Conservation (phyloP, 1,284 basidiomycete genomes). For the Takashimella koratensis region DNA sequence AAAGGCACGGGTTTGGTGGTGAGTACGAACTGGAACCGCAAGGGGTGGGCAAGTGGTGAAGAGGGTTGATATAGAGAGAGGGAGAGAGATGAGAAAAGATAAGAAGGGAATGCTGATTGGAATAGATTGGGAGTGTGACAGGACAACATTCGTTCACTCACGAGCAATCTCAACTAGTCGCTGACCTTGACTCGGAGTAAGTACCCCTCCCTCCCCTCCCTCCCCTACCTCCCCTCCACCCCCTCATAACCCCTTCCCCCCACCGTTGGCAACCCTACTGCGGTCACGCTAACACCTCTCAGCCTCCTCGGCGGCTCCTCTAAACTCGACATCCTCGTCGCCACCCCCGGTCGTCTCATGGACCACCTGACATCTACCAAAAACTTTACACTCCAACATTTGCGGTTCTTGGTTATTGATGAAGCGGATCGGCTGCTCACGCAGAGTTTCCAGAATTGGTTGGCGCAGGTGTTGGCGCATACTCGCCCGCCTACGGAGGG, state of each 20-base stretch:
- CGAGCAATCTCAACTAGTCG: constrained; percentile 45
- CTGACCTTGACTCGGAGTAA: constrained; percentile 26
- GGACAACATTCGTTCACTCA: constrained; percentile 48
- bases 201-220: constrained; percentile 2
- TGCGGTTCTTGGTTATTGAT: constrained; percentile 93
- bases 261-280: neutral
- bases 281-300: neutral
- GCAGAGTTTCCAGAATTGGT: constrained; percentile 95
- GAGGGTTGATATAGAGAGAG: too few relatives aligned
- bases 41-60: too few relatives aligned
- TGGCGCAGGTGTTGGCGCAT: constrained; percentile 71
- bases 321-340: constrained; percentile 89
- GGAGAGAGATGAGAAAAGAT: too few relatives aligned
- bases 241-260: too few relatives aligned
- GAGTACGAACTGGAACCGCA: too few relatives aligned
- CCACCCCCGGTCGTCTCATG: constrained; percentile 90
- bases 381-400: constrained; percentile 87
- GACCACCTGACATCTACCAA: constrained; percentile 85
- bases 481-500: constrained; percentile 57
- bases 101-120: too few relatives aligned
- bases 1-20: constrained; percentile 87
- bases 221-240: too few relatives aligned
- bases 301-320: constrained; percentile 62
- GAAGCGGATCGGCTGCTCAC: constrained; percentile 93
- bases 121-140: constrained; percentile 46